Base-by-base conservation (phyloP, 495 filamentous ascomycete genomes). In the Cudoniella acicularis region DNA sequence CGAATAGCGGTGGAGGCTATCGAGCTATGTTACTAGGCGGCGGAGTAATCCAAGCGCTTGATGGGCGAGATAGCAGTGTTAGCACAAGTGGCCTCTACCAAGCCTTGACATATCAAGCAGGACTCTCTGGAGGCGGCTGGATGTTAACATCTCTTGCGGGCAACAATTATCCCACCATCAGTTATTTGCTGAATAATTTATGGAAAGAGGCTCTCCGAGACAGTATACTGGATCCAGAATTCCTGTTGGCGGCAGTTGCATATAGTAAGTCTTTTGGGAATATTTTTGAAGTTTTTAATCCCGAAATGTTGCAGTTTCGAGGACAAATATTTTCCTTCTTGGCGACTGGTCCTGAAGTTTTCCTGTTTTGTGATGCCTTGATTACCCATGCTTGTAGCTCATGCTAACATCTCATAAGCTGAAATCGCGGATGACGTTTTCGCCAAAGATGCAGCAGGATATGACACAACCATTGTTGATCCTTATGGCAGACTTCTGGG, bases 81-180 rank as follows among this genome's bases (percentile, higher is more conserved):
- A 67, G 66, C 41, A 67, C 62, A 16, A 69, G 63, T 42, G 77
- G 77, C 9, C 58, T 80, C 1, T 73, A 73, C 23, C 77, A 79
- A 53, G 77, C 63, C 2, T 57, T 79, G 45, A 76, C 73, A 27
- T 80, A 80, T 54, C 66, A 78, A 20, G 52, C 70, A 22, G 77
- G 77, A 18, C 67, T 79, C 1, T 77, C 75, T 0, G 77, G 78
- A 8, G 77, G 78, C 18, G 59, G 58, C 11, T 80, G 77, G 77
- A 65, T 80, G 24, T 62, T 80, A 0, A 70, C 67, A 2, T 77
- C 74, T 1, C 41, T 77, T 30, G 66, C 75, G 9, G 70, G 72
- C 1, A 76, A 73, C 56, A 72, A 79, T 54, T 78, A 73, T 58
- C 70, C 74, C 13, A 78, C 77, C 0, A 70, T 80, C 48, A 65